phyloP scores from a whole-genome alignment of 257 asterid genomes.

The Anisodus tanguticus region DNA sequence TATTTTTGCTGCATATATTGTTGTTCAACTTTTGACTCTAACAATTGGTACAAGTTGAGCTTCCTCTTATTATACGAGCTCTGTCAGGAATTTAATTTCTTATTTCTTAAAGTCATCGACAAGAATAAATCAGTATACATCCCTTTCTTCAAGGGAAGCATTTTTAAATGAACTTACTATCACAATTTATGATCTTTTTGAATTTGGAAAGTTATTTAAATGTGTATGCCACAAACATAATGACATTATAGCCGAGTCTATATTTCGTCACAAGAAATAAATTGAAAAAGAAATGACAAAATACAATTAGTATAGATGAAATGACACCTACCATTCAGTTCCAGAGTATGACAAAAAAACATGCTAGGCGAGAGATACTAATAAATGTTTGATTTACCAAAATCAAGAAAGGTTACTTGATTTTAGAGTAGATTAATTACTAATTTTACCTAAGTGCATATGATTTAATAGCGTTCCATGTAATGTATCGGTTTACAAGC shows the following conservation, averaged over 20 bases:
- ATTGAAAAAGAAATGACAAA: background rate
- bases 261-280: background rate
- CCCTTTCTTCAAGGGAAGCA: background rate
- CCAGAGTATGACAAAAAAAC: background rate
- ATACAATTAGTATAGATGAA: background rate
- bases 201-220: background rate
- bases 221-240: background rate
- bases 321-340: background rate
- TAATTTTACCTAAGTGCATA: no score
- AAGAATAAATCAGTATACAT: background rate
- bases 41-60: background rate
- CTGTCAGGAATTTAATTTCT: background rate
- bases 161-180: background rate
- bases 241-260: background rate
- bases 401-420: background rate
- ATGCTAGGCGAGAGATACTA: slow-evolving; percentile 9
- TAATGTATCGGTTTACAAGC: no score
- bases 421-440: background rate
- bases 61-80: background rate
- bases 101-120: background rate
- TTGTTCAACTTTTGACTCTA: background rate
- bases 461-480: background rate
- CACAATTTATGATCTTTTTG: background rate
- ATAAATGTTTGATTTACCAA: background rate
- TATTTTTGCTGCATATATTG: background rate